Conservation (phyloP, 371 early-diverging fungal species). For the Chytridium lagenaria region DNA sequence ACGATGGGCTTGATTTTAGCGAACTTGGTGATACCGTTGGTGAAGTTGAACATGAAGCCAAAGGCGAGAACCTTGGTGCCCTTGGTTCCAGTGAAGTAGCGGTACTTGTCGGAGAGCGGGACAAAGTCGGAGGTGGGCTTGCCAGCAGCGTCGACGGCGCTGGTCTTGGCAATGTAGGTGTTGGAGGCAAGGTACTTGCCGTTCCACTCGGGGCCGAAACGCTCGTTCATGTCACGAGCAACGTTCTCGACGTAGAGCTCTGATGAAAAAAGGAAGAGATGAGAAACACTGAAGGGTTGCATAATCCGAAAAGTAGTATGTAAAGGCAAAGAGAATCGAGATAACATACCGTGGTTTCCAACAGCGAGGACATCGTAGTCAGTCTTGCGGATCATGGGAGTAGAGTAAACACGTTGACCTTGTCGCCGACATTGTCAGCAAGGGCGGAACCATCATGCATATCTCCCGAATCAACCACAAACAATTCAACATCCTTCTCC, state of each 20-base stretch:
- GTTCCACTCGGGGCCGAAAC: conserved; percentile 62
- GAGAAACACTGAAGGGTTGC: background rate
- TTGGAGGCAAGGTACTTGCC: conserved; percentile 62
- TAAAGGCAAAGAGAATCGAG: background rate
- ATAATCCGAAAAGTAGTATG: background rate
- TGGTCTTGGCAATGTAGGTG: conserved; percentile 54
- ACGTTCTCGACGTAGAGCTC: conserved; percentile 54
- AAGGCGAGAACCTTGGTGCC: conserved; percentile 65
- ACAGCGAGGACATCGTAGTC: conserved; percentile 59
- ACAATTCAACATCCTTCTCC: conserved; percentile 36
- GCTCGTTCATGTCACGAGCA: conserved; percentile 31
- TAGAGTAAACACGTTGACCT: conserved; percentile 45
- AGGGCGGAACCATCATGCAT: conserved; percentile 62
- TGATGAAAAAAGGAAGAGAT: background rate
- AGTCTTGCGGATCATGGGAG: conserved; percentile 46
- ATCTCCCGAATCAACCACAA: conserved; percentile 66
- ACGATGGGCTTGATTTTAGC: conserved; percentile 54
- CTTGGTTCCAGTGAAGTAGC: conserved; percentile 61
- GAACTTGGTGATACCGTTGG: conserved; percentile 46
- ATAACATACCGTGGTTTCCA: conserved; percentile 62
- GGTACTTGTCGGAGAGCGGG: conserved; percentile 56
- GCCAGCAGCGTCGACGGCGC: conserved; percentile 50
- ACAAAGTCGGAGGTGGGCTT: conserved; percentile 36
- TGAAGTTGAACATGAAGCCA: conserved; percentile 64
- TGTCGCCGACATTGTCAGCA: conserved; percentile 52